phyloP scores from a whole-genome alignment of 1,284 basidiomycete species.

The Cerioporus squamosus region DNA sequence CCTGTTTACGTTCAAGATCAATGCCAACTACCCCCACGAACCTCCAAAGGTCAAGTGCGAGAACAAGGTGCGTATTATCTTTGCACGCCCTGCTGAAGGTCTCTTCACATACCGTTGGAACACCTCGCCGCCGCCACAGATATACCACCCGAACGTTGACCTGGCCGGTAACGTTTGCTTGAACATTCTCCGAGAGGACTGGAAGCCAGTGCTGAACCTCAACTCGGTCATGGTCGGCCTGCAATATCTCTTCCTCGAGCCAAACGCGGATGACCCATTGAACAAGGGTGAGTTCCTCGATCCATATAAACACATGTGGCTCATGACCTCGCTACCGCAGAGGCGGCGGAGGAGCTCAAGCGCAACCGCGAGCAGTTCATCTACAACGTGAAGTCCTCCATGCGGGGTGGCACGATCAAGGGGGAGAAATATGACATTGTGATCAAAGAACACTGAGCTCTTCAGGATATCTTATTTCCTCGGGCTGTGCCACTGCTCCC shows the following conservation, averaged over 20 bases:
- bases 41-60: constrained; percentile 99
- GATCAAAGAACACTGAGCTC: constrained; percentile 38
- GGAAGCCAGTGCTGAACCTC: constrained; percentile 98
- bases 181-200: constrained; percentile 98
- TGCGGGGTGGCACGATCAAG: constrained; percentile 80
- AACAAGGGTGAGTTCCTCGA: constrained; percentile 82
- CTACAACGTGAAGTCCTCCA: constrained; percentile 81
- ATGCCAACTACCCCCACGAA: constrained; percentile 98
- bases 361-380: constrained; percentile 83
- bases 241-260: constrained; percentile 98
- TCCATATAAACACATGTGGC: not conserved
- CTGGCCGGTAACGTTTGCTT: constrained; percentile 96
- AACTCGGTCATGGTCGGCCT: constrained; percentile 98
- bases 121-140: constrained; percentile 60
- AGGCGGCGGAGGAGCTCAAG: constrained; percentile 93
- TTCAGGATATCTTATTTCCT: not conserved
- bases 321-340: constrained; percentile 46
- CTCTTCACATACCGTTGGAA: not conserved
- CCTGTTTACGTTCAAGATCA: constrained; percentile 94
- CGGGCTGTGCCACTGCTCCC: not conserved
- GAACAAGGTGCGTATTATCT: constrained; percentile 72
- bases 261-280: constrained; percentile 97
- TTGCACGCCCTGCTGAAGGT: not conserved
- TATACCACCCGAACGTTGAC: constrained; percentile 99
- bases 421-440: constrained; percentile 83